Evolutionary conservation across 1,284 basidiomycete genomes (phyloP).

Genomic region (Entoloma clypeatum): DNA sequence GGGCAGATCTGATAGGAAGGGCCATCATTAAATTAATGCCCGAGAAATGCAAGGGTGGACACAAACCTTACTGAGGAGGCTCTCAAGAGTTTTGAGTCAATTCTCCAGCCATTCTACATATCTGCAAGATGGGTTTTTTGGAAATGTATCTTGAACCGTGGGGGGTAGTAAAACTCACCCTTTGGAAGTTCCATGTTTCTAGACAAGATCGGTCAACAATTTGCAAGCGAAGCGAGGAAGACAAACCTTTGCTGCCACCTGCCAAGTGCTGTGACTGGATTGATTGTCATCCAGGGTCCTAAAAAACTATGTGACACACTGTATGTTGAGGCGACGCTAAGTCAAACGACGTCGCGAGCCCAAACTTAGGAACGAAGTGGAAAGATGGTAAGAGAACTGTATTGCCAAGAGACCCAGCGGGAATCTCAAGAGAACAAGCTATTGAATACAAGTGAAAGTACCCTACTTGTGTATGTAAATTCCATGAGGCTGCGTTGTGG

Average conservation of each 20-base stretch:
- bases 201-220: slow-evolving; percentile 4
- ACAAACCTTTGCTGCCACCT: slow-evolving; percentile 65
- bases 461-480: too few relatives aligned
- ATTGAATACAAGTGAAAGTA: too few relatives aligned
- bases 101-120: slow-evolving; percentile 74
- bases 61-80: slow-evolving; percentile 54
- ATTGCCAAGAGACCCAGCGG: too few relatives aligned
- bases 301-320: too few relatives aligned
- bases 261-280: too few relatives aligned
- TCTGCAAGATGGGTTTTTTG: slow-evolving; percentile 30
- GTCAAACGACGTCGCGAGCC: too few relatives aligned
- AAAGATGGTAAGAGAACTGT: too few relatives aligned
- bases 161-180: slow-evolving; percentile 47
- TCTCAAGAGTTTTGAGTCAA: slow-evolving; percentile 69
- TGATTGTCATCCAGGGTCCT: too few relatives aligned
- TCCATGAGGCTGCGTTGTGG: too few relatives aligned
- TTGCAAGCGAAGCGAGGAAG: slow-evolving; percentile 7
- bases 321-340: too few relatives aligned
- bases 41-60: neutral
- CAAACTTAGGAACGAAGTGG: too few relatives aligned
- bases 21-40: slow-evolving; percentile 3
- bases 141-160: neutral
- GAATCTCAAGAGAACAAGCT: too few relatives aligned
- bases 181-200: slow-evolving; percentile 84
- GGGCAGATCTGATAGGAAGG: slow-evolving; percentile 32